Percentiles rank a stretch among this genome's conserved stretches.
Conservation (phyloP, 2,329 filamentous ascomycete species). For the Penicillium sp. region DNA sequence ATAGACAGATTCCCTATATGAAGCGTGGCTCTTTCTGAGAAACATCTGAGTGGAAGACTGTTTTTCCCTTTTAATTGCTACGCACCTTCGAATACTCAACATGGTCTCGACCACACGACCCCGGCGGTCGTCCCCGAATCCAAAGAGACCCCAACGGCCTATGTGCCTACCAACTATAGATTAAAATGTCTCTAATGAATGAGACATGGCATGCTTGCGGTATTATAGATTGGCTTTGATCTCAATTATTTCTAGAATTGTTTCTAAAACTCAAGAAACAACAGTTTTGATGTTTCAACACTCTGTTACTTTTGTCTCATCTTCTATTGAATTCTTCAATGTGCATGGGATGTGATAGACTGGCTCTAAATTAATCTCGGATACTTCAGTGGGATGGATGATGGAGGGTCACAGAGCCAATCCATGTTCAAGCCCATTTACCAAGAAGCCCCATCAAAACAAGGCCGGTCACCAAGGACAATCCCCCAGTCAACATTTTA, state of each 20-base stretch:
- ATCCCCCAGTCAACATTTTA: slow-evolving; percentile 51
- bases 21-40: not conserved
- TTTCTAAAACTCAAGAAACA: too few relatives aligned
- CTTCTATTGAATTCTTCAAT: too few relatives aligned
- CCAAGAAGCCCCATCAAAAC: slow-evolving; percentile 69
- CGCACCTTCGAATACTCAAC: slow-evolving; percentile 1
- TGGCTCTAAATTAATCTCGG: too few relatives aligned
- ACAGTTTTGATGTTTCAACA: too few relatives aligned
- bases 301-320: too few relatives aligned
- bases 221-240: slow-evolving; percentile 4
- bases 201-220: slow-evolving; percentile 10
- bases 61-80: not conserved
- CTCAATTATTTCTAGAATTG: too few relatives aligned
- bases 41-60: not conserved
- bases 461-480: slow-evolving; percentile 61
- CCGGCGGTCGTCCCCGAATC: slow-evolving; percentile 29
- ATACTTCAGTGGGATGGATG: not conserved
- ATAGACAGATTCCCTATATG: slow-evolving; percentile 5
- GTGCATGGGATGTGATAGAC: too few relatives aligned
- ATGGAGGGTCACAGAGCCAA: not conserved
- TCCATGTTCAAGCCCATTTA: slow-evolving; percentile 63
- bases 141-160: slow-evolving; percentile 29
- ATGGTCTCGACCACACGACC: slow-evolving; percentile 25
- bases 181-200: slow-evolving; percentile 3
- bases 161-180: slow-evolving; percentile 22